A percentile compares a stretch with the other conserved stretches of the same genome.
phyloP scores from a whole-genome alignment of 1,284 basidiomycete genomes.

The Prillingera fragicola region DNA sequence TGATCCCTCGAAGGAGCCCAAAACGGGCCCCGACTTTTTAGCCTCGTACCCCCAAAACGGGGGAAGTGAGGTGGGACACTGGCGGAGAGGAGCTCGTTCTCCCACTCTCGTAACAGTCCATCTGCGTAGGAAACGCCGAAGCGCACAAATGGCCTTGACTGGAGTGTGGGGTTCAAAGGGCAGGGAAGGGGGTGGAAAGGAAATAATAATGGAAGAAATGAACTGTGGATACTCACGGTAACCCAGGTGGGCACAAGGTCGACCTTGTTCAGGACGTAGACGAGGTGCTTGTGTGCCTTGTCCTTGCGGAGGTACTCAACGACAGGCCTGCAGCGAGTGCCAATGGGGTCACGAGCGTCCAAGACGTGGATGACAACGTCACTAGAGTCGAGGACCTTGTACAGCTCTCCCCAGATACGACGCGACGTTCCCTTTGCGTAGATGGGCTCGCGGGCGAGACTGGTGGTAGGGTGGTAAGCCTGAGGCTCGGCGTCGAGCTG shows the following conservation, averaged over 20 bases:
- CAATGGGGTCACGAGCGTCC: slow-evolving; percentile 92
- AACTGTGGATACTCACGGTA: slow-evolving; percentile 61
- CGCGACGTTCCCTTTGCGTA: slow-evolving; percentile 88
- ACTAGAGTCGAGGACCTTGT: slow-evolving; percentile 99
- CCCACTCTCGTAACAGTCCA: slow-evolving; percentile 60
- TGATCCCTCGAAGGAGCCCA: slow-evolving; percentile 43
- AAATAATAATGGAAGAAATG: neutral
- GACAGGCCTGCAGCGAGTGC: slow-evolving; percentile 94
- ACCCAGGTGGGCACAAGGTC: slow-evolving; percentile 99
- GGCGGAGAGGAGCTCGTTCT: slow-evolving; percentile 52
- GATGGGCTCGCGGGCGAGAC: slow-evolving; percentile 63
- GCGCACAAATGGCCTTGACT: slow-evolving; percentile 51
- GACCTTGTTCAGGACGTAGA: slow-evolving; percentile 97
- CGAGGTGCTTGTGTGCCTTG: slow-evolving; percentile 94
- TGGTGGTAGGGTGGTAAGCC: slow-evolving; percentile 33
- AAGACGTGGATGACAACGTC: slow-evolving; percentile 95
- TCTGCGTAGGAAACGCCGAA: slow-evolving; percentile 36
- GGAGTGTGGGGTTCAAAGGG: slow-evolving; percentile 51
- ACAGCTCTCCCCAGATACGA: slow-evolving; percentile 95
- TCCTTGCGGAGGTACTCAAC: slow-evolving; percentile 92
- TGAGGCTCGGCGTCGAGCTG: slow-evolving; percentile 39
- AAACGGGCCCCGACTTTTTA: slow-evolving; percentile 39
- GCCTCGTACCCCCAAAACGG: slow-evolving; percentile 39
- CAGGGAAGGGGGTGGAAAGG: slow-evolving; percentile 5
- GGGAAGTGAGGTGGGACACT: slow-evolving; percentile 47